Conservation (phyloP, 2,329 filamentous ascomycete genomes). For the Nigrospora osmanthi region DNA sequence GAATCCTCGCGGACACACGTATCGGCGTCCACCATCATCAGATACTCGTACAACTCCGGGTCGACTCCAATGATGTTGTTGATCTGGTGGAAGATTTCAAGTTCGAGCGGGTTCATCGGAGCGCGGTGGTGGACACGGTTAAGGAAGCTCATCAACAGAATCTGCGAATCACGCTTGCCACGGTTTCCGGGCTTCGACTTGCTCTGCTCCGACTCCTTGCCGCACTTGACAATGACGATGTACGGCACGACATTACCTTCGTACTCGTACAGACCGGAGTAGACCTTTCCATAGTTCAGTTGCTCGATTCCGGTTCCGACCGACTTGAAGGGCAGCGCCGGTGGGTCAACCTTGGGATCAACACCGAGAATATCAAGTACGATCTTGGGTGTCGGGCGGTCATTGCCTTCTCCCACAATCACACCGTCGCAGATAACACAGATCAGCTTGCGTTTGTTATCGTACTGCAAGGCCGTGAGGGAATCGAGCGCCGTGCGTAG, state of each 20-base stretch:
- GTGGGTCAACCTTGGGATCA: constrained; percentile 92
- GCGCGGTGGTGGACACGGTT: constrained; percentile 93
- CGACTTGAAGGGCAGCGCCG: constrained; percentile 88
- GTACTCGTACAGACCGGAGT: constrained; percentile 94
- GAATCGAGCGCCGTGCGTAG: constrained; percentile 90
- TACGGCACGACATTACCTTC: constrained; percentile 98
- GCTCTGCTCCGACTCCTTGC: constrained; percentile 87
- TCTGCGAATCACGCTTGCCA: constrained; percentile 96
- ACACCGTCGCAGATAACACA: constrained; percentile 96
- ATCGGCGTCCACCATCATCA: constrained; percentile 97
- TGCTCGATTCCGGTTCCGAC: constrained; percentile 84
- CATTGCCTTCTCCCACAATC: constrained; percentile 92
- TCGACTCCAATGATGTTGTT: constrained; percentile 99
- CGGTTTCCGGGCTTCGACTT: constrained; percentile 95
- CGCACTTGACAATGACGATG: constrained; percentile 90
- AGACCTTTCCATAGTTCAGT: constrained; percentile 97
- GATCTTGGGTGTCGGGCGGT: constrained; percentile 94
- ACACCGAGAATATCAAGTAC: constrained; percentile 95
- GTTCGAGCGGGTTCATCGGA: constrained; percentile 90
- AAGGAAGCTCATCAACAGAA: constrained; percentile 92
- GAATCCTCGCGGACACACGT: constrained; percentile 90
- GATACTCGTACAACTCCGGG: constrained; percentile 92
- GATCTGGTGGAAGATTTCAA: constrained; percentile 98
- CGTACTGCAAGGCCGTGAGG: constrained; percentile 87
- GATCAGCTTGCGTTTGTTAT: constrained; percentile 97